Evolutionary conservation across 2,329 filamentous ascomycete genomes (phyloP), one percentile per base, ranked within the genome.

Genomic region (Coleophoma crateriformis): DNA sequence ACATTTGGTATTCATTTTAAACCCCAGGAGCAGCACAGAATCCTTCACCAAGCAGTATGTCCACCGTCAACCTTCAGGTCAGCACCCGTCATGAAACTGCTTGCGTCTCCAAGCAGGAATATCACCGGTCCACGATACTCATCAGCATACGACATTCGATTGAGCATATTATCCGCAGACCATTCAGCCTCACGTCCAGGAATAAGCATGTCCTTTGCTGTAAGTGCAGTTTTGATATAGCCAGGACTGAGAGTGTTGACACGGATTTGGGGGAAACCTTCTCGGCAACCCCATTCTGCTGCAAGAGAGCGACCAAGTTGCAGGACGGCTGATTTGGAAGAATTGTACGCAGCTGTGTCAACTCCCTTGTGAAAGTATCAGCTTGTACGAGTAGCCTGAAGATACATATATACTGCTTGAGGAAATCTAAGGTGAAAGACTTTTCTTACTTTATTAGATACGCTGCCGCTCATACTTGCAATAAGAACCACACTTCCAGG

Each of bases 131-230:
- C 83, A 38, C 82, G 79, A 65, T 85, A 87, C 64, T 88, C 84
- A 42, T 80, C 71, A 1, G 84, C 83, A 15, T 70, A 69, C 61
- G 82, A 85, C 49, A 88, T 70, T 33, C 80, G 77, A 43, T 76
- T 81, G 46, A 94, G 75, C 88, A 94, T 92, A 67, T 92, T 94
- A 68, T 90, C 83, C 59, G 77, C 83, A 17, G 86, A 80, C 89
- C 89, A 95, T 56, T 82, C 77, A 34, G 66, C 66, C 52, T 71
- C 69, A 46, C 39, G 53, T 54, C 44, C 53, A 55, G n/a, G 57
- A 51, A 5, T 48, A 46, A 27, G 13, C 10, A 43, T 20, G 5
- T n/a, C 38, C 7, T 13, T 17, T 12, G 20, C 5, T 2, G 47
- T 49, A 13, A 45, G 22, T 13, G 47, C 12, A 35, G 47, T 49